Base-by-base conservation (phyloP, 805 yeast species). In the Candida taoyuanica region DNA sequence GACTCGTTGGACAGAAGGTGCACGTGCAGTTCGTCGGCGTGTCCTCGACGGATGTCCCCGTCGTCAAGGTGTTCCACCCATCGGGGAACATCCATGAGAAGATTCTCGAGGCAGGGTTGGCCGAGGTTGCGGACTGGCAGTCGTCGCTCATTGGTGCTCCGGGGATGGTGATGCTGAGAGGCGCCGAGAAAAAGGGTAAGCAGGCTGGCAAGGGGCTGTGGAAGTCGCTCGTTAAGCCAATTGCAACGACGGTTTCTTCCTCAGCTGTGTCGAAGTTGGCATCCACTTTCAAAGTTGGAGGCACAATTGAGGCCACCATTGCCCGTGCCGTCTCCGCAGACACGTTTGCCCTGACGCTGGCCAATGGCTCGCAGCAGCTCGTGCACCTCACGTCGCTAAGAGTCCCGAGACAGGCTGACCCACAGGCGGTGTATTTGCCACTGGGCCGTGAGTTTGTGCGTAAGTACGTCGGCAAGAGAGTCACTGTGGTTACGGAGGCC, bases 121-220 rank as follows among this genome's bases (percentile, higher is more conserved):
- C 82, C 11, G 79, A 77, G 47, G 77, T 85, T 34, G 74, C 78
- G 18, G 95, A 86, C 57, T 81, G 91, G 87, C 95, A 87, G 56
- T 75, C 87, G 1, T 55, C 73, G 12, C 50, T 76, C 29, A 64
- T 86, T 40, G 95, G 95, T 5, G 64, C 87, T 9, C 62, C 68
- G 31, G 65, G 67, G 17, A 84, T 86, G 88, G 49, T 71, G 2
- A 55, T 57, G 25, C 68, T 84, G 38, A 74, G 95, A 53, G 71
- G 67, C 42, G 76, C 80, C 19, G 94, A 85, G 57, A 74, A 69
- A 44, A 55, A 67, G 1, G 93, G 91, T 13, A 78, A 71, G 50
- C 47, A 49, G 17, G 62, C 68, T 18, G 81, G 76, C 15, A 69
- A 70, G 45, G 81, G 81, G 13, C 48, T 80, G 20, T 85, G 85